Conservation (phyloP, 108 stramenopile genomes). For the Pseudonitzschia multistriata region DNA sequence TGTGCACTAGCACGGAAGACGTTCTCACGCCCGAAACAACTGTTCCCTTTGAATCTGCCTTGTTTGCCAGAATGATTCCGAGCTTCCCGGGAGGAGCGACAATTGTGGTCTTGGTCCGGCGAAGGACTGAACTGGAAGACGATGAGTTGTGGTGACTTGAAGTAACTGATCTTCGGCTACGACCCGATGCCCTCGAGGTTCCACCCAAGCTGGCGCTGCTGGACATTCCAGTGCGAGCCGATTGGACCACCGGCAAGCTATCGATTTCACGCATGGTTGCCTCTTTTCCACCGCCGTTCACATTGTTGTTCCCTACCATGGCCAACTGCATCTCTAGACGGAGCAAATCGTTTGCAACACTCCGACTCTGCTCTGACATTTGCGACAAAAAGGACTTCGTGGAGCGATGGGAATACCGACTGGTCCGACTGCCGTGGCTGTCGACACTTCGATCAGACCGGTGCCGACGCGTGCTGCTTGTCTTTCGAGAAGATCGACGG, state of each 20-base stretch:
- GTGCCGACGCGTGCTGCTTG: slow-evolving; percentile 12
- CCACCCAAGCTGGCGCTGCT: slow-evolving; percentile 26
- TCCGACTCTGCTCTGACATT: slow-evolving; percentile 83
- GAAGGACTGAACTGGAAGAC: slow-evolving; percentile 7
- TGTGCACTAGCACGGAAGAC: slow-evolving; percentile 67
- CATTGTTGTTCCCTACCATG: slow-evolving; percentile 64
- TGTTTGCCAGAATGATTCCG: slow-evolving; percentile 89
- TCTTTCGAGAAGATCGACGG: slow-evolving; percentile 15
- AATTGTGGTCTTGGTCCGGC: slow-evolving; percentile 65
- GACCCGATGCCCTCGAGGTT: slow-evolving; percentile 12
- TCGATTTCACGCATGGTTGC: neutral
- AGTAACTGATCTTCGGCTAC: slow-evolving; percentile 27
- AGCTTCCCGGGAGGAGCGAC: slow-evolving; percentile 85
- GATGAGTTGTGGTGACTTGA: slow-evolving; percentile 1
- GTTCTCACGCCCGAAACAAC: slow-evolving; percentile 88
- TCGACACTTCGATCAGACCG: slow-evolving; percentile 48
- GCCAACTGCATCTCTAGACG: slow-evolving; percentile 83
- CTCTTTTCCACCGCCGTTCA: slow-evolving; percentile 27
- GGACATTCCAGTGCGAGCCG: slow-evolving; percentile 9
- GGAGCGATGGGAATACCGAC: slow-evolving; percentile 73
- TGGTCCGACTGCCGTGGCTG: slow-evolving; percentile 52
- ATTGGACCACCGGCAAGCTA: slow-evolving; percentile 18
- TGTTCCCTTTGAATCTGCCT: slow-evolving; percentile 81
- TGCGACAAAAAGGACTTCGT: slow-evolving; percentile 79
- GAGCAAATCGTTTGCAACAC: slow-evolving; percentile 84